Evolutionary conservation across 2,329 filamentous ascomycete species (phyloP), one percentile per base, ranked within the genome.

Genomic region (Aspergillus niger): DNA sequence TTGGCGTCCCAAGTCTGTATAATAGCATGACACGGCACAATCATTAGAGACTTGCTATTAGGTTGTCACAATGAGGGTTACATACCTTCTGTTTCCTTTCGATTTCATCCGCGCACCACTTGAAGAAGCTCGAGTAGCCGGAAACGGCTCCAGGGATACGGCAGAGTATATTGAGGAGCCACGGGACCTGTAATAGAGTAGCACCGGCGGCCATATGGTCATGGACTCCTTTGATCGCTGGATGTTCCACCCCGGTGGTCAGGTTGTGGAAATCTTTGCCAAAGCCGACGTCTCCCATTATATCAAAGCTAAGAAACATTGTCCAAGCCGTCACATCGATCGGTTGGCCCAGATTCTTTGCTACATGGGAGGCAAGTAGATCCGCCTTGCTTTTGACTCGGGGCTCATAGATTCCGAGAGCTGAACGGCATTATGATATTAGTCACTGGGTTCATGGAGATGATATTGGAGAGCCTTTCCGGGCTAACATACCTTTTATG

Each of bases 251-350:
- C 3, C 65, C 66, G 13, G 62, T 61, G 5, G 44, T 53, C 8
- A 77, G 63, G 72, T 77, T 76, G 24, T 70, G 65, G 57, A 79
- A 79, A 0, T 73, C 71, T 58, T 73, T 71, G 22, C 73, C 70
- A 54, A 79, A 74, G 3, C 71, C 65, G 13, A 79, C 64, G 28
- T 77, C 73, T 2, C 75, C 74, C 69, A 79, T 78, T 39, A 75
- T 66, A 39, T 72, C 70, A 24, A 71, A 69, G 22, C 58, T 58
- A 51, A 59, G 51, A 55, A 59, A 47, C 55, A 59, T 22, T 32
- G 36, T 13, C 32, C 48, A 13, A 50, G 39, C 17, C 49, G 57
- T 7, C 17, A 17, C 5, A n/a, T 48, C n/a, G 41, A 59, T 28
- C n/a, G 38, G 1, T 11, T 55, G 13, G 22, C 48, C 8, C 41